Base-by-base conservation (phyloP, 106 monocot species). In the Vanilla planifolia region DNA sequence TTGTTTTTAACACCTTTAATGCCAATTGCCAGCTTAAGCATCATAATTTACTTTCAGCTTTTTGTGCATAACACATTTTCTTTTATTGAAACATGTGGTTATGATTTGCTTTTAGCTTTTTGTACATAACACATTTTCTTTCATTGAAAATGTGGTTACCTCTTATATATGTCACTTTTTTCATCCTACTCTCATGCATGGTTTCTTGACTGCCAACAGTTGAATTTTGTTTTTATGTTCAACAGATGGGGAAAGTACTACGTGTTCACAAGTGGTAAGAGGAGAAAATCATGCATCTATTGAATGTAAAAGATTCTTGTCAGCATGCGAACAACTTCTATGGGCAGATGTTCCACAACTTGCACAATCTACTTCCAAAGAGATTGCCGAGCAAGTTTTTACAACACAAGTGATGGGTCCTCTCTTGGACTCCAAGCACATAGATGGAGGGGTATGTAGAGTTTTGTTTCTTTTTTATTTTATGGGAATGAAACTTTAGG, bases 391-490 rank as follows among this genome's bases (percentile, higher is more conserved):
- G 21, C 77, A 76, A 70, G 62, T 56, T 42, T 93, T 60, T 66
- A 47, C 61, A 16, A 14, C 7, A 2, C 64, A 46, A 51, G 84
- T 93, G 41, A 81, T 93, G 81, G 68, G 73, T 29, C 81, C 71
- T 28, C 51, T 84, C 62, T 67, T 93, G 35, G 84, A 78, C 11
- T 34, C 72, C 10, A 67, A 60, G 33, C 79, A 88, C 52, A 48
- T 93, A 20, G 88, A 93, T 59, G 71, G 43, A 5, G 86, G 88
- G 88, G 92, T 93, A 87, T 65, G n/a, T n/a, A n/a, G n/a, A n/a
- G n/a, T n/a, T n/a, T n/a, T n/a, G n/a, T n/a, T n/a, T n/a, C n/a
- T n/a, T n/a, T n/a, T n/a, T n/a, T n/a, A n/a, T n/a, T n/a, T n/a
- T n/a, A n/a, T n/a, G n/a, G n/a, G n/a, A n/a, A n/a, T n/a, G n/a